Evolutionary conservation across 2,329 filamentous ascomycete genomes (phyloP).

Genomic region (Cladosporium oxysporum): DNA sequence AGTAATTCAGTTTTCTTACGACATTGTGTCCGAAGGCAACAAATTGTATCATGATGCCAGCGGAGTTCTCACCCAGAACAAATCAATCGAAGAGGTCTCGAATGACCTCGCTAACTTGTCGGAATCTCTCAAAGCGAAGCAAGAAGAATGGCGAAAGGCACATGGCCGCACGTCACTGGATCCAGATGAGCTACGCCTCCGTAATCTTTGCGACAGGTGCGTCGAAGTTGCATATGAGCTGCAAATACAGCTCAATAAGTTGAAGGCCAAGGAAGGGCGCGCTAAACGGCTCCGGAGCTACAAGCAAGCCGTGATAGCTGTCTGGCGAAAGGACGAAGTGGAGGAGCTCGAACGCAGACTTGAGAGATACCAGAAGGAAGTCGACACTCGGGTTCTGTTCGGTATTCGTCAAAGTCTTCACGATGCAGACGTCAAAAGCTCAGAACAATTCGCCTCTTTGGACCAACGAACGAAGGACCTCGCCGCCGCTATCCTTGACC

Average conservation of each 20-base stretch:
- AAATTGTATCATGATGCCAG: slow-evolving; percentile 6
- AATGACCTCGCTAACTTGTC: slow-evolving; percentile 5
- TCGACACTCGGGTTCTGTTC: slow-evolving; percentile 7
- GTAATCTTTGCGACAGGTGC: slow-evolving; percentile 14
- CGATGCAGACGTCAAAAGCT: not conserved
- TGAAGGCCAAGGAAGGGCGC: slow-evolving; percentile 11
- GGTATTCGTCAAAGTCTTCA: slow-evolving; percentile 4
- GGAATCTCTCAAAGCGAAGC: not conserved
- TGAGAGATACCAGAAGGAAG: slow-evolving; percentile 1
- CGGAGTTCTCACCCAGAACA: slow-evolving; percentile 2
- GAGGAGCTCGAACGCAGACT: slow-evolving; percentile 6
- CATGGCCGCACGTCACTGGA: slow-evolving; percentile 3
- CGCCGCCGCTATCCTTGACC: not conserved
- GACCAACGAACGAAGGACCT: slow-evolving; percentile 11
- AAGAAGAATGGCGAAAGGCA: slow-evolving; percentile 9
- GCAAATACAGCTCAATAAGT: slow-evolving; percentile 14
- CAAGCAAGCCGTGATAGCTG: slow-evolving; percentile 13
- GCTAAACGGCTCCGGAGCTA: slow-evolving; percentile 12
- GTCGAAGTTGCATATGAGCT: slow-evolving; percentile 5
- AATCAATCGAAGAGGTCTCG: slow-evolving; percentile 9
- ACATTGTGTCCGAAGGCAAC: slow-evolving; percentile 12
- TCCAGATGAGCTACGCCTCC: not conserved
- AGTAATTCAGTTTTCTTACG: slow-evolving; percentile 6
- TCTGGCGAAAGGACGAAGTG: slow-evolving; percentile 8
- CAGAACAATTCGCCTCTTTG: not conserved